Evolutionary conservation across 129 eudicot species (phyloP), one percentile per base, ranked within the genome.

Genomic region (Flaveria bidentis): DNA sequence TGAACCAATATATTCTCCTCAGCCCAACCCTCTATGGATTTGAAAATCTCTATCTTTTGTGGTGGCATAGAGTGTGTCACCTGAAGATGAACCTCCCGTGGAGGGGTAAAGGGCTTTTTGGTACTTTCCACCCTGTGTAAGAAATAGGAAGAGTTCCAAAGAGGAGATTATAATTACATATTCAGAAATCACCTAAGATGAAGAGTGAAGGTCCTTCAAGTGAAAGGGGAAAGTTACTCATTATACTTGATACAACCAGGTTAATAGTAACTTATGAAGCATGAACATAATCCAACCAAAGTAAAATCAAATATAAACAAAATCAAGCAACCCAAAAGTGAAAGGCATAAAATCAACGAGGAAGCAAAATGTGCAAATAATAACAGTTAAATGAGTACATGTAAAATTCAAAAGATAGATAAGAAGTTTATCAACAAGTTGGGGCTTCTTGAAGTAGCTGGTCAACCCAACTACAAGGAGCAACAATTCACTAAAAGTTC

Each of bases 11-110:
- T 64, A 71, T 92, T 87, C 28, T 92, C 41, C 67, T 88, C 88
- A 2, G 97, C 97, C 97, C 97, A 92, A 69, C 78, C 83, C 66
- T 92, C 97, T 61, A 92, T 51, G 25, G 89, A 75, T 73, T 89
- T 86, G 77, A 92, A 92, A 39, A 87, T 92, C 79, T 92, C 97
- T 7, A 89, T 81, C 84, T 92, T 92, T 44, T 92, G 91, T 45
- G 88, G 96, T 13, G 97, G 96, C 96, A 92, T 89, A 9, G 97
- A 87, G 85, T 92, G 97, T 12, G 96, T 89, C 67, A 86, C 88
- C 77, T 89, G 96, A 49, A 83, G 84, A 50, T 91, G 97, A 55
- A 89, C 92, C 81, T 91, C 92, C 18, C 92, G 89, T 45, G 94
- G 96, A 41, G 97, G 93, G 62, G 63, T 80, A 69, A 84, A 87